A percentile compares a stretch with the other conserved stretches of the same genome.
Evolutionary conservation across 108 stramenopile genomes (phyloP).

Genomic region (Mediolabrus comicus): DNA sequence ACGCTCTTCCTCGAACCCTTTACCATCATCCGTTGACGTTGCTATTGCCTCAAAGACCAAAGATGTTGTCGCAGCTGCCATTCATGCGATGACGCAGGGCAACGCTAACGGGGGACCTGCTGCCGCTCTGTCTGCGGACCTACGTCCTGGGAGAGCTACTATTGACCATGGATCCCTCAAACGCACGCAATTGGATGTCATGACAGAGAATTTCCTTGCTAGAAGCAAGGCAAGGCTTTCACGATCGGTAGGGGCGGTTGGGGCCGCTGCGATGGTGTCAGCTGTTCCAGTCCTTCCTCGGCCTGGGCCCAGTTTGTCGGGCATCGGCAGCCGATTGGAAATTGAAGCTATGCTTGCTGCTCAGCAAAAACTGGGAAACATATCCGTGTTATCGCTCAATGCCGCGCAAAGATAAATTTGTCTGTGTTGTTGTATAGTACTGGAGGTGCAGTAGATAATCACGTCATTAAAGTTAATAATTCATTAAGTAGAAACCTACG

Average conservation of each 20-base stretch:
- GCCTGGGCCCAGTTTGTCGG: too few relatives aligned
- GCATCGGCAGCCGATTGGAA: background rate
- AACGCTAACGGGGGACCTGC: too few relatives aligned
- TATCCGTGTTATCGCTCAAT: too few relatives aligned
- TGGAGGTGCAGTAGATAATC: background rate
- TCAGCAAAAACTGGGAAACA: background rate
- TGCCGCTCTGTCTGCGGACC: background rate
- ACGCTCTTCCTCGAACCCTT: background rate
- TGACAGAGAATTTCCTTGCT: constrained; percentile 28
- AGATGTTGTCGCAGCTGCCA: background rate
- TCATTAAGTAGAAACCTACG: background rate
- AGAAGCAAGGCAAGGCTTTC: constrained; percentile 11
- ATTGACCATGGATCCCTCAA: background rate
- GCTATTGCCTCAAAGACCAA: background rate
- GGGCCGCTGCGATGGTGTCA: too few relatives aligned
- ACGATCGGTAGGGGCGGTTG: background rate
- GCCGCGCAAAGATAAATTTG: background rate
- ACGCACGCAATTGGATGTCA: constrained; percentile 14
- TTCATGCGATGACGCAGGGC: background rate
- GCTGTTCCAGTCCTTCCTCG: too few relatives aligned
- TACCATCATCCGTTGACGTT: too few relatives aligned
- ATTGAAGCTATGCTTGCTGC: background rate
- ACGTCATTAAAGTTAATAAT: background rate
- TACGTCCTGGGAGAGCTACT: background rate
- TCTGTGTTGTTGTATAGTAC: too few relatives aligned